Base-by-base conservation (phyloP, 768 basidiomycete species). In the Auricularia heimuer region DNA sequence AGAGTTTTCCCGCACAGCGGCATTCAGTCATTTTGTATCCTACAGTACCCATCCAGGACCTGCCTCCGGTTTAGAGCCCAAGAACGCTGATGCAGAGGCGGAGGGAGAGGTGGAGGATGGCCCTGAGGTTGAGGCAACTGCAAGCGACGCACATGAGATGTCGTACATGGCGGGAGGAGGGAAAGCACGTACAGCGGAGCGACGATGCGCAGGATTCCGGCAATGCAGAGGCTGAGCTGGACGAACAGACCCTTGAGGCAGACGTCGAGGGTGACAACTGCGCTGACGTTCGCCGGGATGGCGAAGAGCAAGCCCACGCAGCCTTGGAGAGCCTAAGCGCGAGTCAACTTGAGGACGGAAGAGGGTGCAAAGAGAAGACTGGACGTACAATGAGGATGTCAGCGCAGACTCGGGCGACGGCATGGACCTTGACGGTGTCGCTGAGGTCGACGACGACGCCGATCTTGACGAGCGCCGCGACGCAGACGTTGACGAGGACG, bases 401-500 rank as follows among this genome's bases (percentile, higher is more conserved):
- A 10, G 56, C 56, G 56, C 56, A 60, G 56, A 60, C 56, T 6
- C 34, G 56, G 29, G 56, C 56, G 29, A 60, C 24, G 24, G 56
- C 56, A 10, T 29, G 24, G 56, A 60, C 33, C 56, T 60, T 60
- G 56, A 60, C 56, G 24, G 56, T 60, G 29, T 29, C 56, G 56
- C 14, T 12, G 24, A 60, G 56, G 29, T 60, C 56, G 29, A 60
- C 56, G 34, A 60, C 56, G 56, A 60, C 24, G 10, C 56, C 56
- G 34, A 60, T 35, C 24, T 29, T 35, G 56, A 60, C 56, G 14
- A 60, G 14, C 3, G 56, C 56, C 12, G 24, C 34, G 56, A 60
- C 56, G 29, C 29, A 29, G 33, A 29, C 56, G 34, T 60, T 60
- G 56, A 60, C 56, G 56, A 60, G 56, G 56, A 60, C 56, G 56